Conservation (phyloP, 169 alveolate species). For the Eimeria acervulina region DNA sequence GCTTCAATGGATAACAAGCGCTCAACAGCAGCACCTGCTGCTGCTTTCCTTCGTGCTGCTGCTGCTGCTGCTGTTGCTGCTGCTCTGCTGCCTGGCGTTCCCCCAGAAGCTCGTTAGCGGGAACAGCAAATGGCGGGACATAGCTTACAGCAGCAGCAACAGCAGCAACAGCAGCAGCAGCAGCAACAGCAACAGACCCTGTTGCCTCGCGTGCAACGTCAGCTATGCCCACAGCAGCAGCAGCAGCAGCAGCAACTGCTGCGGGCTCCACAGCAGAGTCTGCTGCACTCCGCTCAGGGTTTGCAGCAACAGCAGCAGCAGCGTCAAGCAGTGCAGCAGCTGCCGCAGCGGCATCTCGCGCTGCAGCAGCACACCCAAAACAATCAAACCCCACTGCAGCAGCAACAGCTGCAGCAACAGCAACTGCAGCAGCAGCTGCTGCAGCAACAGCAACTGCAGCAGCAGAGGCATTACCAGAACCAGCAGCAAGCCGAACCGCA, state of each 20-base stretch:
- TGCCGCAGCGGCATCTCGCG: background rate
- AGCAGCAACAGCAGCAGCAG: background rate
- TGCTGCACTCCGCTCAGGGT: background rate
- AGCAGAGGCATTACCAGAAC: constrained; percentile 16
- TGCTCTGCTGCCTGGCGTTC: background rate
- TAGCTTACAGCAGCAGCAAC: background rate
- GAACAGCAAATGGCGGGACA: background rate
- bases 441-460: constrained; percentile 40
- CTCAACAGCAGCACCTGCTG: background rate
- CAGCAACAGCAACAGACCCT: background rate
- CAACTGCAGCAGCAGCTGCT: background rate
- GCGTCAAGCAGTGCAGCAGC: background rate
- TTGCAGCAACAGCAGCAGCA: background rate
- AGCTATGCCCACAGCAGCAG: too few relatives aligned
- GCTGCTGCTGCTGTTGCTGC: background rate
- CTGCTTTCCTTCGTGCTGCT: too few relatives aligned
- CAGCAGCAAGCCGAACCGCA: background rate
- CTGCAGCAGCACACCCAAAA: constrained; percentile 10
- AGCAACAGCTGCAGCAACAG: constrained; percentile 2
- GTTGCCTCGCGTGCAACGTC: background rate
- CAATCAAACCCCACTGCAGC: background rate
- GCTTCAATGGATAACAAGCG: background rate
- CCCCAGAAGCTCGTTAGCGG: background rate
- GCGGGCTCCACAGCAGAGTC: background rate
- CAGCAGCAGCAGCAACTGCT: background rate